Evolutionary conservation across 2,329 filamentous ascomycete genomes (phyloP).

Genomic region (Chaetothyriales sp.): DNA sequence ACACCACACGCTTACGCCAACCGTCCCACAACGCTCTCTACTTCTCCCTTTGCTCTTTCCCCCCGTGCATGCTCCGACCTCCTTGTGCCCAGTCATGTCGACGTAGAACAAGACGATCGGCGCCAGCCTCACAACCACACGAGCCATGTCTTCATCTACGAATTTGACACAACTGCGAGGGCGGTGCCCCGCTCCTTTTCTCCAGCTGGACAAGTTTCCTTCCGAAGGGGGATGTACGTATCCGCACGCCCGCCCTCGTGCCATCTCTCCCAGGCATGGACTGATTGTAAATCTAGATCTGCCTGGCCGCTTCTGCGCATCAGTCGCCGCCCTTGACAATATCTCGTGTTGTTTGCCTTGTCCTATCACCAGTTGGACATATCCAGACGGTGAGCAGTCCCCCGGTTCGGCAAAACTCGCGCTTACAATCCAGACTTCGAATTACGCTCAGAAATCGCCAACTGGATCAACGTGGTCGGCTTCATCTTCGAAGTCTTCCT

Average conservation of each 20-base stretch:
- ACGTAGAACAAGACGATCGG: not conserved
- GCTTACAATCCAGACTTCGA: constrained; percentile 31
- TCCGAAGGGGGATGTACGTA: constrained; percentile 52
- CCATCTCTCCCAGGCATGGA: constrained; percentile 1
- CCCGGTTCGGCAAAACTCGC: not conserved
- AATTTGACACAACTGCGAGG: constrained; percentile 23
- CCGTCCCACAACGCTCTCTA: not conserved
- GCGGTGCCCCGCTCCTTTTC: constrained; percentile 55
- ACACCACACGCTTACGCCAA: not conserved
- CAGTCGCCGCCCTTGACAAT: constrained; percentile 31
- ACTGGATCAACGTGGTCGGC: constrained; percentile 68
- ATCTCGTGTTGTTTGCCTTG: constrained; percentile 77
- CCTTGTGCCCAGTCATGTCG: not conserved
- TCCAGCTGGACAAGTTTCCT: constrained; percentile 49
- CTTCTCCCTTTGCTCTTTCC: not conserved
- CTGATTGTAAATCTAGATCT: constrained; percentile 37
- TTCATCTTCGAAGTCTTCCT: constrained; percentile 61
- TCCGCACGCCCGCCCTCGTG: not conserved
- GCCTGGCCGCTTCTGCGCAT: constrained; percentile 47
- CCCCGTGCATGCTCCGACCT: not conserved
- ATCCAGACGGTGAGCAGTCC: constrained; percentile 39
- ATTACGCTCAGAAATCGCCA: constrained; percentile 51
- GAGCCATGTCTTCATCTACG: not conserved
- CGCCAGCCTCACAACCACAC: not conserved
- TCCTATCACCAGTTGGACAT: constrained; percentile 67